Evolutionary conservation across 176 grass and related monocot genomes (phyloP), one percentile per base, ranked within the genome.

Genomic region (Musa acuminata): DNA sequence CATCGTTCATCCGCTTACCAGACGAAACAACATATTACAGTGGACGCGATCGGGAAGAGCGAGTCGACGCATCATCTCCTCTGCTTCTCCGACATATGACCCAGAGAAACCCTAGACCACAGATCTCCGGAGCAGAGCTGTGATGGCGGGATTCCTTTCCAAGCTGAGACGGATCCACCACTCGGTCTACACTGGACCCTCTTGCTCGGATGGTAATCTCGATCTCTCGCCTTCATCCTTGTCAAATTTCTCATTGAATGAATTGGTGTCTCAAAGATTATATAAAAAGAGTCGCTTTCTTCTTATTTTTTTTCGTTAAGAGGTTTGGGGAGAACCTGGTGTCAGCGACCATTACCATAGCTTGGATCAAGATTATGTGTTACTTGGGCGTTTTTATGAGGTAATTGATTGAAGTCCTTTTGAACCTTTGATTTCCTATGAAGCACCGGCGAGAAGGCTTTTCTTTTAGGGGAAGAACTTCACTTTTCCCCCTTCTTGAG

Each of bases 261-360:
- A 12, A 19, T 62, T 62, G 7, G 6, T 21, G 6, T 14, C 13
- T 0, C 57, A 17, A 8, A 62, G 14, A 62, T 62, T 62, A n/a
- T 60, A 19, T 60, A n/a, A 7, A 27, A 19, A 60, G n/a, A 60
- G 6, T 60, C 16, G n/a, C 57, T 17, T 19, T 60, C 57, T 60
- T 60, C 16, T 60, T 27, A 1, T 8, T 62, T 57, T 62, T 62
- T 14, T 62, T 62, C 1, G 17, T 7, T 20, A n/a, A n/a, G 3
- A 86, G 84, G 79, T 74, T 68, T 86, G 79, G 84, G 81, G 5
- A 81, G 84, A 73, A 81, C 79, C 84, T 79, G 19, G 84, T 86
- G 10, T 69, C 79, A 13, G 67, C 81, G 59, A 71, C 78, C 51
- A 43, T 0, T 81, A 35, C 81, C 71, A 0, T 71, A 86, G 19